phyloP scores from a whole-genome alignment of 257 asterid species.

The Cynanchum wilfordii region DNA sequence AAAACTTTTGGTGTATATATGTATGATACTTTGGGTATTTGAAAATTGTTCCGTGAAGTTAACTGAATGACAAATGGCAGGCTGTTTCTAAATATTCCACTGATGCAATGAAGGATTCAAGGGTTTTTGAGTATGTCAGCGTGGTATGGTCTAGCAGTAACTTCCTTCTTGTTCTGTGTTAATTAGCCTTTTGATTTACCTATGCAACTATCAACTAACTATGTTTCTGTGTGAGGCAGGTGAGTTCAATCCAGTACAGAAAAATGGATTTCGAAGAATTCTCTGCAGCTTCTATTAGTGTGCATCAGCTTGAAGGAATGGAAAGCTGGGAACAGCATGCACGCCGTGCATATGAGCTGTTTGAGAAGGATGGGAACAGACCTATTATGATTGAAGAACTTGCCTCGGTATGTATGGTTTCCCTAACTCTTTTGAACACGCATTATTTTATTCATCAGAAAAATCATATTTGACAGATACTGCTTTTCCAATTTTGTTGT shows the following conservation, averaged over 20 bases:
- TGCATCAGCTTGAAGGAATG: constrained; percentile 84
- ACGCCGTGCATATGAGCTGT: constrained; percentile 77
- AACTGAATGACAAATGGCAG: constrained; percentile 31
- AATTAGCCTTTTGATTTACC: neutral
- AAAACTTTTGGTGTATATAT: neutral
- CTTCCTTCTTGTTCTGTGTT: neutral
- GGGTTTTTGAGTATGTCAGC: constrained; percentile 72
- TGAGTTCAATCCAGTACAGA: constrained; percentile 77
- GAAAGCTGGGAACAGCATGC: constrained; percentile 96
- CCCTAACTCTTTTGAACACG: constrained; percentile 7
- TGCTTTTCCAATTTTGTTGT: no score
- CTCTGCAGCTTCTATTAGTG: constrained; percentile 82
- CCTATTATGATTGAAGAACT: constrained; percentile 96
- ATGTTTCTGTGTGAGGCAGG: constrained; percentile 36
- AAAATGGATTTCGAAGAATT: constrained; percentile 89
- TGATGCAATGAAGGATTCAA: constrained; percentile 89
- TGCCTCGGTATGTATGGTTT: constrained; percentile 57
- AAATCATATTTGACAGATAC: no score
- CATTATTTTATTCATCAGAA: no score
- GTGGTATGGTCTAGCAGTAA: constrained; percentile 40
- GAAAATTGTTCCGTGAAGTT: neutral
- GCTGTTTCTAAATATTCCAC: constrained; percentile 63
- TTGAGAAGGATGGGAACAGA: constrained; percentile 87
- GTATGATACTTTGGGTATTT: neutral
- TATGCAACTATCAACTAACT: neutral